phyloP scores from a whole-genome alignment of 1,139 yeast species.

The Blastobotrys ciferrii region DNA sequence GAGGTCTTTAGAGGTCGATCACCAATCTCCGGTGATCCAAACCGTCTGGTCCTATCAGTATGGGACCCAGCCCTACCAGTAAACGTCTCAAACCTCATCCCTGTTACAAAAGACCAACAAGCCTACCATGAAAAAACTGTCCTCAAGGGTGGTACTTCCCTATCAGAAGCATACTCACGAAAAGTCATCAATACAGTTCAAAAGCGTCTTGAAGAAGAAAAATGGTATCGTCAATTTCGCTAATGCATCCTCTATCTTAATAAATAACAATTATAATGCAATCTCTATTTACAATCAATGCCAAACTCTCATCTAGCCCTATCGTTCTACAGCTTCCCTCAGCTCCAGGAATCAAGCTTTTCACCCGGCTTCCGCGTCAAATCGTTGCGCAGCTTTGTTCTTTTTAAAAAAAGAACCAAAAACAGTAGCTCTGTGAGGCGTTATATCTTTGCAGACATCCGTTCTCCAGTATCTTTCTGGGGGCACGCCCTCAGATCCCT shows the following conservation, averaged over 20 bases:
- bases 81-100: slow-evolving; percentile 70
- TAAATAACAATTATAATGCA: slow-evolving; percentile 6
- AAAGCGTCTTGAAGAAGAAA: slow-evolving; percentile 69
- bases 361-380: too few species aligned
- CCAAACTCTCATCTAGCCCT: background rate
- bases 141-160: slow-evolving; percentile 57
- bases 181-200: slow-evolving; percentile 60
- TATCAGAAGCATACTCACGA: slow-evolving; percentile 62
- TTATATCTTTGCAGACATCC: too few species aligned
- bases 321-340: too few species aligned
- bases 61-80: slow-evolving; percentile 69
- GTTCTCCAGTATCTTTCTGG: too few species aligned
- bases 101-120: slow-evolving; percentile 88
- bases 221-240: slow-evolving; percentile 44
- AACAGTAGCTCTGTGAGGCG: too few species aligned
- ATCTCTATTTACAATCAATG: background rate
- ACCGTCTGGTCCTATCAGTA: slow-evolving; percentile 71
- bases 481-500: too few species aligned
- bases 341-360: too few species aligned
- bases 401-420: too few species aligned
- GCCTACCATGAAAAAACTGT: slow-evolving; percentile 71
- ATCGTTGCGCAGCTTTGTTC: too few species aligned
- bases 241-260: slow-evolving; percentile 11
- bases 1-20: slow-evolving; percentile 92
- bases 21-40: slow-evolving; percentile 79